These are phyloP conservation scores for Linnemannia exigua DNA, from an alignment of 192 early-diverging fungal genomes.

Conservation along the genomic window DNA sequence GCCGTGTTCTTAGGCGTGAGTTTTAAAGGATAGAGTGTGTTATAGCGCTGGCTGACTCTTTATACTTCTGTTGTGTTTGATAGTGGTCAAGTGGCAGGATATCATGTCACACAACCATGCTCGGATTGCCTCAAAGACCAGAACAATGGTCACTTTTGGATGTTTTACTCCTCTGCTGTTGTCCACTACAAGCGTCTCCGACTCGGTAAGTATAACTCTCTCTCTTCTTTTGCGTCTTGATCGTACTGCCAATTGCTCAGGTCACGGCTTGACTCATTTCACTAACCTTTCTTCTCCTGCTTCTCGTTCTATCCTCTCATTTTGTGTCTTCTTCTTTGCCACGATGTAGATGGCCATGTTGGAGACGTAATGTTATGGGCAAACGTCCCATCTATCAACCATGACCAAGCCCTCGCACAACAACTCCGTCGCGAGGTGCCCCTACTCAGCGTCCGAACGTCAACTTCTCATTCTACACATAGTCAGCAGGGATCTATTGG, in stretches of 20 bases:
- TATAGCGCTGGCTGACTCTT: neutral
- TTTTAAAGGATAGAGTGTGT: neutral
- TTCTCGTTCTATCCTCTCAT: neutral
- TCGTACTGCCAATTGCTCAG: too few relatives aligned
- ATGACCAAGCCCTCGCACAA: constrained; percentile 40
- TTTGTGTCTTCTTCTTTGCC: neutral
- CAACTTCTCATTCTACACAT: neutral
- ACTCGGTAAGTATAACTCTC: constrained; percentile 14
- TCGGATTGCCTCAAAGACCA: constrained; percentile 47
- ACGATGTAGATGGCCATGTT: constrained; percentile 15
- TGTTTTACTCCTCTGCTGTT: constrained; percentile 57
- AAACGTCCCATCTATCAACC: constrained; percentile 33
- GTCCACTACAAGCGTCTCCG: constrained; percentile 48
- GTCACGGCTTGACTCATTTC: neutral
- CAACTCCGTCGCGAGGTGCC: constrained; percentile 42
- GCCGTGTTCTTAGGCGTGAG: neutral
- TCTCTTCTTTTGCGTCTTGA: too few relatives aligned
- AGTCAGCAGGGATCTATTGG: neutral
- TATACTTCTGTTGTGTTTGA: neutral
- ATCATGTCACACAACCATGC: constrained; percentile 57
- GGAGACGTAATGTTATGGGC: constrained; percentile 53
- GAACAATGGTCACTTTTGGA: constrained; percentile 57
- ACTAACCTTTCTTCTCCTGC: neutral
- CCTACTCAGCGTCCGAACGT: constrained; percentile 28
- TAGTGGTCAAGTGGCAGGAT: constrained; percentile 52